Percentiles rank a stretch among this genome's conserved stretches.
These are phyloP conservation scores for Xylaria multiplex DNA, from an alignment of 2,329 filamentous ascomycete genomes.

Conservation along the genomic window DNA sequence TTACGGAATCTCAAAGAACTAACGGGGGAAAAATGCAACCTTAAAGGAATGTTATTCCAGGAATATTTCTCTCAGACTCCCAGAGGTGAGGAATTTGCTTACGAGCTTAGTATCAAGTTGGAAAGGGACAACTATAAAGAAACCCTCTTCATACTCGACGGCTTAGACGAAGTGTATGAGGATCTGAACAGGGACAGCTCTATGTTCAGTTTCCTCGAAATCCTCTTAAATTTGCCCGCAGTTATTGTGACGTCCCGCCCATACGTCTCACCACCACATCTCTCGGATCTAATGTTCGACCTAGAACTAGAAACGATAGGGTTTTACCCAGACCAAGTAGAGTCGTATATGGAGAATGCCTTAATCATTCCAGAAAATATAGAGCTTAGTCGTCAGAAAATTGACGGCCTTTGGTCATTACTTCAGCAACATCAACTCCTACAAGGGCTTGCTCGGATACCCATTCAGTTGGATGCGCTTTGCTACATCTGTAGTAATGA, in stretches of 20 bases:
- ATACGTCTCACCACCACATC: not conserved
- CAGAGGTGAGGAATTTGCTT: too few relatives aligned
- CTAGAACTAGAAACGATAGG: constrained; percentile 17
- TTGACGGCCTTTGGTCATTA: not conserved
- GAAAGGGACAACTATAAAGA: too few relatives aligned
- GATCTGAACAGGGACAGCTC: not conserved
- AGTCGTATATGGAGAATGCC: not conserved
- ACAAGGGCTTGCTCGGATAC: constrained; percentile 6
- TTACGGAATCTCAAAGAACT: too few relatives aligned
- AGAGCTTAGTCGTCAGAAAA: not conserved
- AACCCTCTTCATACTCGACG: constrained; percentile 14
- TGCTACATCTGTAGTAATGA: constrained; percentile 14
- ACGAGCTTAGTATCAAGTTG: too few relatives aligned
- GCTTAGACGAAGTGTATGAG: constrained; percentile 9
- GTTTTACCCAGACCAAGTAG: constrained; percentile 12
- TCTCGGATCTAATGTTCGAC: not conserved
- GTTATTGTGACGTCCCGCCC: constrained; percentile 20
- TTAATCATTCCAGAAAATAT: not conserved
- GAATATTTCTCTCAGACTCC: too few relatives aligned
- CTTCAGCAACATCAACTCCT: constrained; percentile 5
- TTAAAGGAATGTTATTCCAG: too few relatives aligned
- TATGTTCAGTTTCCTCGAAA: too few relatives aligned
- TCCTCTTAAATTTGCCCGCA: not conserved
- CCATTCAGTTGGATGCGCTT: constrained; percentile 12
- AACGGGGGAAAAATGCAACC: too few relatives aligned